Percentiles rank a stretch among this genome's conserved stretches.
These are phyloP conservation scores for Aspergillus neoniger DNA, from an alignment of 2,329 filamentous ascomycete genomes.

Conservation along the genomic window DNA sequence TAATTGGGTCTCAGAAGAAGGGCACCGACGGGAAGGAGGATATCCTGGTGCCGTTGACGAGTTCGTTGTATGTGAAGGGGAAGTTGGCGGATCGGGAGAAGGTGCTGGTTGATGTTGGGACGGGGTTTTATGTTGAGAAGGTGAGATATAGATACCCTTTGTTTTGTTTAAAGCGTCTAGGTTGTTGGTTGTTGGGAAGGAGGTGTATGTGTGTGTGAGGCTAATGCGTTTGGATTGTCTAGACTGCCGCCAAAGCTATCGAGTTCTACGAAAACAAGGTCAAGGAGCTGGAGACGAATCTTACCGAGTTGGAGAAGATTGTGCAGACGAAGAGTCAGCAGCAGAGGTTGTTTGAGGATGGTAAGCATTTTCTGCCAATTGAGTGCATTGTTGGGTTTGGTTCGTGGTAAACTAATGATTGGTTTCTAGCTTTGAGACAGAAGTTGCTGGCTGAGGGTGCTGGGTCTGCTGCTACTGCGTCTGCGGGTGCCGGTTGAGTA, in stretches of 20 bases:
- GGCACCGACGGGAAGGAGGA: conserved; percentile 38
- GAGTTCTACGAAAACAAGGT: conserved; percentile 70
- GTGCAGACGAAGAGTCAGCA: conserved; percentile 79
- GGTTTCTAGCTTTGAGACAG: conserved; percentile 50
- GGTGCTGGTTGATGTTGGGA: conserved; percentile 89
- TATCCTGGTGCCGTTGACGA: conserved; percentile 91
- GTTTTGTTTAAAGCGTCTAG: background rate
- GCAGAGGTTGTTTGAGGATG: conserved; percentile 84
- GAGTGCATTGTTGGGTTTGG: background rate
- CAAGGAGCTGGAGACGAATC: conserved; percentile 63
- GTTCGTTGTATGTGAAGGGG: conserved; percentile 90
- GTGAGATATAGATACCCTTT: conserved; percentile 40
- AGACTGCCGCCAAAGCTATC: conserved; percentile 58
- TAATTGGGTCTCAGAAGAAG: conserved; percentile 43
- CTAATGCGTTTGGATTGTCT: conserved; percentile 1
- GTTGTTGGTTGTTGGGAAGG: background rate
- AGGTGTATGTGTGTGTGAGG: background rate
- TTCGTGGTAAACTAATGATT: conserved; percentile 21
- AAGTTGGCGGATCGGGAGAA: conserved; percentile 71
- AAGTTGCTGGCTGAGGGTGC: conserved; percentile 53
- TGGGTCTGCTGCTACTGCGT: conserved; percentile 35
- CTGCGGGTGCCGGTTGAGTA: conserved; percentile 26
- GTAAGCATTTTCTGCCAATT: conserved; percentile 45
- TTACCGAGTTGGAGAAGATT: conserved; percentile 69
- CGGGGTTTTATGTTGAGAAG: conserved; percentile 95